Evolutionary conservation across 1,139 yeast genomes (phyloP).

Genomic region (Pichia norvegensis): DNA sequence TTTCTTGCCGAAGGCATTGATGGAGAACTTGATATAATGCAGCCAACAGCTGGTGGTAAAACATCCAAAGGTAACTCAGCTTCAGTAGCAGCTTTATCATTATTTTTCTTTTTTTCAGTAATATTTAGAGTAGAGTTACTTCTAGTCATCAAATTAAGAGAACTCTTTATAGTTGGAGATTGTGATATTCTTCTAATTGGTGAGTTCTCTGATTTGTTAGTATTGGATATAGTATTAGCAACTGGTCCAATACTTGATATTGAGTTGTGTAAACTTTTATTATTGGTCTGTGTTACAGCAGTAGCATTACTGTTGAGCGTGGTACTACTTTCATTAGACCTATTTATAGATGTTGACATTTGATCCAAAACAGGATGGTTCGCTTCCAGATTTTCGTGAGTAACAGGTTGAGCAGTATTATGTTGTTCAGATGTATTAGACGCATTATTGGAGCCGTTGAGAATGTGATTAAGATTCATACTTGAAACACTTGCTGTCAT

Average conservation of each 20-base stretch:
- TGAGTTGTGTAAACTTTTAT: background rate
- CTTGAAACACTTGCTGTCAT: constrained; percentile 30
- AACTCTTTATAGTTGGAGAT: constrained; percentile 3
- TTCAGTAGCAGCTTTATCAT: background rate
- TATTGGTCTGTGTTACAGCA: background rate
- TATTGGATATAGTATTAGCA: background rate
- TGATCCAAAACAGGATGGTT: constrained; percentile 10
- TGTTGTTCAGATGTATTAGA: background rate
- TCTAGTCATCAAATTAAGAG: background rate
- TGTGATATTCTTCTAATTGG: background rate
- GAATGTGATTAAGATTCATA: constrained; percentile 24
- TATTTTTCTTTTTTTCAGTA: background rate
- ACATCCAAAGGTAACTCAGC: background rate
- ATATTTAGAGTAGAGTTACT: background rate
- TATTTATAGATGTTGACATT: constrained; percentile 11
- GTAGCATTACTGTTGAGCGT: background rate
- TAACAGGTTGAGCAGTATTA: background rate
- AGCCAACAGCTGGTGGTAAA: background rate
- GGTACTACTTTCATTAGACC: background rate
- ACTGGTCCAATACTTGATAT: background rate
- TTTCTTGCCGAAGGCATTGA: constrained; percentile 7
- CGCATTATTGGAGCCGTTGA: constrained; percentile 12
- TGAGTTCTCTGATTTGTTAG: background rate
- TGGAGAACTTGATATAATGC: constrained; percentile 8
- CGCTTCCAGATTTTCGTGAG: background rate